A percentile compares a stretch with the other conserved stretches of the same genome.
Evolutionary conservation across 2,329 filamentous ascomycete genomes (phyloP).

Genomic region (Penicillium hesseltinei): DNA sequence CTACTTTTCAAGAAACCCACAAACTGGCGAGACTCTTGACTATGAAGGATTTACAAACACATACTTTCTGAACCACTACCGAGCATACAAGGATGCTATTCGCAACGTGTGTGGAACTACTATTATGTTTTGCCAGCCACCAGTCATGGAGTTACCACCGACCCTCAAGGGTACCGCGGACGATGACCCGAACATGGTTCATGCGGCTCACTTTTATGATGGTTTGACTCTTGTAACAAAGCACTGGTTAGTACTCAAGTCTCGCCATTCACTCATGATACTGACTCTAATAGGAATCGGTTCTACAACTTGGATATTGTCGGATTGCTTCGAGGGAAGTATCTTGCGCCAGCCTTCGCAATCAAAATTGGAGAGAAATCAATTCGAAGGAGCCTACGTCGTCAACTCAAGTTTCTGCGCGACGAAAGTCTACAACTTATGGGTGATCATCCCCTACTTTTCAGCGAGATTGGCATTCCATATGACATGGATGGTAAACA

Average conservation of each 20-base stretch:
- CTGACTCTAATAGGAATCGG: constrained; percentile 61
- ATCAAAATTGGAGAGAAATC: constrained; percentile 90
- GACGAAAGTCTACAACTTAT: constrained; percentile 83
- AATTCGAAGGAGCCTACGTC: constrained; percentile 86
- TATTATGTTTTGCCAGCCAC: constrained; percentile 87
- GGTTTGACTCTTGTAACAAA: constrained; percentile 96
- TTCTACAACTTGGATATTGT: constrained; percentile 96
- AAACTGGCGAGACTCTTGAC: constrained; percentile 69
- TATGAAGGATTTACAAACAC: constrained; percentile 86
- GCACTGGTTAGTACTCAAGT: constrained; percentile 63
- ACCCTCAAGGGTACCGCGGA: constrained; percentile 81
- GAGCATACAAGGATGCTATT: constrained; percentile 71
- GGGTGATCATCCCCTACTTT: constrained; percentile 81
- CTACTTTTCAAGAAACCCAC: constrained; percentile 80
- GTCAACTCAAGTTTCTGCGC: constrained; percentile 78
- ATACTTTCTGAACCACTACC: constrained; percentile 85
- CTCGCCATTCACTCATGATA: background rate
- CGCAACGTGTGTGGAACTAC: constrained; percentile 74
- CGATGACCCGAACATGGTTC: constrained; percentile 86
- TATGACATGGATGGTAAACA: constrained; percentile 98
- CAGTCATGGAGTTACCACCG: constrained; percentile 88
- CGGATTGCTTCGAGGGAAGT: constrained; percentile 83
- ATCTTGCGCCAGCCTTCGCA: constrained; percentile 83
- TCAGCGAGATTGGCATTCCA: constrained; percentile 95
- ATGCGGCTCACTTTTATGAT: constrained; percentile 95